Evolutionary conservation across 192 early-diverging fungal species (phyloP), one percentile per base, ranked within the genome.

Genomic region (Linnemannia hyalina): DNA sequence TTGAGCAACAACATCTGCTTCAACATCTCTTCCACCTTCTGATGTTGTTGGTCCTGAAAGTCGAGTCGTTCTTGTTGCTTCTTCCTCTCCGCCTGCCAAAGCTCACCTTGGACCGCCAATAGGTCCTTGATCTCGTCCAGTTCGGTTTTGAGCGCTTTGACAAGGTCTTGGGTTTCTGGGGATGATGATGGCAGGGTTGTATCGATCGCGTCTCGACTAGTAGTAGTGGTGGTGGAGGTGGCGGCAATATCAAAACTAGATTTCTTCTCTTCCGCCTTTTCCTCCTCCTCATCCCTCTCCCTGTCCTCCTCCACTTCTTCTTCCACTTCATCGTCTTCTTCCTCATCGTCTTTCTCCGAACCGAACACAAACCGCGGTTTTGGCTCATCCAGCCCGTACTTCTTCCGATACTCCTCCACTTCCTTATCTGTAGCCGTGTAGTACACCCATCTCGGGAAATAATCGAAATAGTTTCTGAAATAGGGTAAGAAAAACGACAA

Each of bases 401-500:
- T 46, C 44, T 46, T 46, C 44, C 7, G 6, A 46, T 46, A 46
- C 44, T 46, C 44, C 44, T 55, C 73, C 42, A 76, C 63, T 76
- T 76, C 35, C 41, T 41, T 26, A 29, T 68, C 52, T 1, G 70
- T 80, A 60, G 71, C 78, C 13, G 78, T 80, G 71, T 80, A 80
- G 36, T 55, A 80, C 13, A 80, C 36, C 29, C 52, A 73, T 52
- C 35, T n/a, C 0, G 78, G 78, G 57, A 80, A 80, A 65, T 65
- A 38, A 65, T 80, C 77, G 52, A 22, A 35, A 4, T 54, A 0
- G 0, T 69, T 1, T 57, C 77, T 49, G 63, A 47, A 78, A 46
- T 71, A 47, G 16, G 77, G 77, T 18, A 78, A 22, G 52, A 47
- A 54, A 35, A 35, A 78, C 8, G 46, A 68, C n/a, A 78, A 22